Base-by-base conservation (phyloP, 2,329 filamentous ascomycete genomes). In the Volutella citrinella region DNA sequence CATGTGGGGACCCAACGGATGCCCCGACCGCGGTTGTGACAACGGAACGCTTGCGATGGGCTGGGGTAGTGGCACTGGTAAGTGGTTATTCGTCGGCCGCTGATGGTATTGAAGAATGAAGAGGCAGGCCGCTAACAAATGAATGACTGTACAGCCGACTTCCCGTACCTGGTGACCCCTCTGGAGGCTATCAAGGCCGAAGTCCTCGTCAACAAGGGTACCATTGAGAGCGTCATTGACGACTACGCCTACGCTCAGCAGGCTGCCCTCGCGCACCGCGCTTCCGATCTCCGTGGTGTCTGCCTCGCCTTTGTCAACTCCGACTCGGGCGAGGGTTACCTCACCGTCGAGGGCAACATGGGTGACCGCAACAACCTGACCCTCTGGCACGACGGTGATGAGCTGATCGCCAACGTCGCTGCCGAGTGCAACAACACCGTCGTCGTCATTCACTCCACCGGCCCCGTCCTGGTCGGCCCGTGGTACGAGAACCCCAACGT, bases 251-350 rank as follows among this genome's bases (percentile, higher is more conserved):
- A 56, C 6, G 61, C 60, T 1, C 60, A 51, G 3, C n/a, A n/a
- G n/a, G n/a, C n/a, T n/a, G n/a, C n/a, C n/a, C n/a, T n/a, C n/a
- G n/a, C n/a, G n/a, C n/a, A n/a, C n/a, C n/a, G n/a, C n/a, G n/a
- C n/a, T n/a, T n/a, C n/a, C n/a, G n/a, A n/a, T n/a, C n/a, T n/a
- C n/a, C n/a, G n/a, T n/a, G n/a, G n/a, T n/a, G n/a, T n/a, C n/a
- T n/a, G n/a, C n/a, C n/a, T 98, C 24, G 89, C 95, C 10, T 97
- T 97, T 52, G 90, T 87, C 54, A 95, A 95, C 48, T 81, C 89
- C 12, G 75, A 90, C 56, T 78, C 84, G 4, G 91, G 91, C 33
- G 93, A 97, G 64, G 89, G 87, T 6, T 96, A 78, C 65, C 87
- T 96, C 54, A 74, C 65, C 18, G 77, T 94, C 3, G 91, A 90